Conservation (phyloP, 768 basidiomycete genomes). For the Mycena belliarum region DNA sequence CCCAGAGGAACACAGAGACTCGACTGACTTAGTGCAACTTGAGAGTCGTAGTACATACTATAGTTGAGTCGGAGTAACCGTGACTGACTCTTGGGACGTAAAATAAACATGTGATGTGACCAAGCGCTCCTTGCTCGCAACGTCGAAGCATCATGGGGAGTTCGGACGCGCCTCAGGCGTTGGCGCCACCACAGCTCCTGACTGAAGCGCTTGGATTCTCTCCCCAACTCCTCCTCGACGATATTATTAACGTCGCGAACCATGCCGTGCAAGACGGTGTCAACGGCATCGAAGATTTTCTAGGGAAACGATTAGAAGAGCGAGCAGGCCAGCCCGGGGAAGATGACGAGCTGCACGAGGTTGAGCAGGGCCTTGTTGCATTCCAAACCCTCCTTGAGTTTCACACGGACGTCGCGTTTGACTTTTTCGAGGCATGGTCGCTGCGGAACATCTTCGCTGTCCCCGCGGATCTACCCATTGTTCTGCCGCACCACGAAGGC, state of each 20-base stretch:
- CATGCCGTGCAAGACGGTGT: slow-evolving; percentile 77
- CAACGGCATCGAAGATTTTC: slow-evolving; percentile 77
- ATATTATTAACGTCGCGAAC: slow-evolving; percentile 82
- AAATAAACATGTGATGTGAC: background rate
- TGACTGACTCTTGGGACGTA: too few relatives aligned
- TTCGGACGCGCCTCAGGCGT: slow-evolving; percentile 10
- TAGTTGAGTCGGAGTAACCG: too few relatives aligned
- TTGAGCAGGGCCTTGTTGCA: slow-evolving; percentile 78
- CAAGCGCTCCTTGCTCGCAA: background rate
- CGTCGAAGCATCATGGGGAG: slow-evolving; percentile 1
- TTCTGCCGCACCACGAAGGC: slow-evolving; percentile 75
- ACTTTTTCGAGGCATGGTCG: slow-evolving; percentile 90
- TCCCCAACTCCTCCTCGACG: slow-evolving; percentile 82
- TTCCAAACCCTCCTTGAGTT: slow-evolving; percentile 88
- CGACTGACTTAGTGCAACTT: too few relatives aligned
- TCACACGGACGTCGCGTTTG: slow-evolving; percentile 88
- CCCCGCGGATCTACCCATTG: slow-evolving; percentile 64
- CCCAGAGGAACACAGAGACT: too few relatives aligned
- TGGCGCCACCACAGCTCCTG: slow-evolving; percentile 50
- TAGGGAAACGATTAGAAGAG: slow-evolving; percentile 50
- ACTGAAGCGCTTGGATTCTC: slow-evolving; percentile 82
- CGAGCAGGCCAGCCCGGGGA: slow-evolving; percentile 40
- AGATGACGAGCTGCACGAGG: slow-evolving; percentile 66
- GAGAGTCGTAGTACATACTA: too few relatives aligned
- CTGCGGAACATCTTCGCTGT: slow-evolving; percentile 86